A percentile compares a stretch with the other conserved stretches of the same genome.
Conservation (phyloP, 176 grass and related monocot genomes). For the Oryza nivara region DNA sequence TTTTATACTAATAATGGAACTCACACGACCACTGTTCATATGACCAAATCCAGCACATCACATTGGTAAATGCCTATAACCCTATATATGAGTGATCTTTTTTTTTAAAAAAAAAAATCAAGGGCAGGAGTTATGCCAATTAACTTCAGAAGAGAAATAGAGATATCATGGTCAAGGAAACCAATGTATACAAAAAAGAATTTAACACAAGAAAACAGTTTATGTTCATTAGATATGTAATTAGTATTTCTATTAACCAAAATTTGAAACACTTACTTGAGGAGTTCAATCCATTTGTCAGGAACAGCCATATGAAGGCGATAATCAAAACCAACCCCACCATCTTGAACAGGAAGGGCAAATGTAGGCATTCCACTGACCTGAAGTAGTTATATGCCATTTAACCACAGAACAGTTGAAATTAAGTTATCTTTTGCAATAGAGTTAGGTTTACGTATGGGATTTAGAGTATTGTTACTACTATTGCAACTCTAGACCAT, state of each 20-base stretch:
- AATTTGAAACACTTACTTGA: constrained; percentile 64
- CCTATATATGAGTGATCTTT: too few species aligned
- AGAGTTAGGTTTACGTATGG: constrained; percentile 4
- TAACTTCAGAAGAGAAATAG: neutral
- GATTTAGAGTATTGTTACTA: neutral
- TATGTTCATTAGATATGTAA: constrained; percentile 11
- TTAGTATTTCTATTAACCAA: neutral
- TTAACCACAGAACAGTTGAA: constrained; percentile 3
- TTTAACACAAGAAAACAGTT: constrained; percentile 9
- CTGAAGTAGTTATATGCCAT: constrained; percentile 51
- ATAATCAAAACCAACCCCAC: constrained; percentile 88
- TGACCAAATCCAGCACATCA: too few species aligned
- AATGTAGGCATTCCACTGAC: constrained; percentile 96
- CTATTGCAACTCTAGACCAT: neutral
- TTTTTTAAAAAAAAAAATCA: neutral
- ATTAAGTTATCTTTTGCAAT: neutral
- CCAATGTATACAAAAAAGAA: neutral
- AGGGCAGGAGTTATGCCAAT: neutral
- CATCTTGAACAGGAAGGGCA: constrained; percentile 71
- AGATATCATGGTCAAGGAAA: neutral
- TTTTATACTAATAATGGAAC: too few species aligned
- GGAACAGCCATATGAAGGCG: constrained; percentile 89
- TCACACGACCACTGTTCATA: too few species aligned
- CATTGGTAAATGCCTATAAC: too few species aligned
- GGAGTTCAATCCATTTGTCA: constrained; percentile 94